phyloP scores from a whole-genome alignment of 176 grass and related monocot genomes.

The Tillandsia fasciculata region DNA sequence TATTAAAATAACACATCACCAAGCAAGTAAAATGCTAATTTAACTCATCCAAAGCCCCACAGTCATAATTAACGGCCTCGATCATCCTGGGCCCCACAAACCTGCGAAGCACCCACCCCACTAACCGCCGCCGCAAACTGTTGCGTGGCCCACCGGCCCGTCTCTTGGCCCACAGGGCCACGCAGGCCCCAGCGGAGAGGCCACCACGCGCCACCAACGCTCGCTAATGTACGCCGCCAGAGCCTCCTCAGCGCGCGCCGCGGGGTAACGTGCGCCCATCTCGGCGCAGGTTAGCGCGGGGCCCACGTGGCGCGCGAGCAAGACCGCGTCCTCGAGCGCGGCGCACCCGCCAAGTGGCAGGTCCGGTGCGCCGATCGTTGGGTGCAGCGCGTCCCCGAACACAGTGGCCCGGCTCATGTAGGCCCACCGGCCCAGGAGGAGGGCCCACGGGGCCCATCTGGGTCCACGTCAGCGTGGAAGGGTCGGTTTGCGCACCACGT shows the following conservation, averaged over 20 bases:
- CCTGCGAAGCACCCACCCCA: slow-evolving; percentile 18
- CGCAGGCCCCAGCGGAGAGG: slow-evolving; percentile 19
- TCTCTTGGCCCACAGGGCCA: slow-evolving; percentile 19
- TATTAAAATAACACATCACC: neutral
- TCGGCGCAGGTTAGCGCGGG: neutral
- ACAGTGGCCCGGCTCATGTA: slow-evolving; percentile 20
- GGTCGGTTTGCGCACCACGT: slow-evolving; percentile 1
- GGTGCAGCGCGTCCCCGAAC: slow-evolving; percentile 32
- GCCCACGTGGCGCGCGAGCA: slow-evolving; percentile 17
- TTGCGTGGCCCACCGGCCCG: slow-evolving; percentile 4
- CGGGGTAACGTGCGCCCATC: neutral
- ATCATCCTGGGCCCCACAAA: slow-evolving; percentile 18
- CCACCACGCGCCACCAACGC: slow-evolving; percentile 19
- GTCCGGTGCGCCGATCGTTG: slow-evolving; percentile 11
- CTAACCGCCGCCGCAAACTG: slow-evolving; percentile 4
- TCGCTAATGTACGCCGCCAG: slow-evolving; percentile 16
- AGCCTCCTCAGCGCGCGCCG: slow-evolving; percentile 1
- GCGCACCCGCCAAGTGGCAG: slow-evolving; percentile 22
- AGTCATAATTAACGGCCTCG: slow-evolving; percentile 22
- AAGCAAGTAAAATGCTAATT: neutral
- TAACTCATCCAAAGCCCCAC: slow-evolving; percentile 14
- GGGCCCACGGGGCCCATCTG: slow-evolving; percentile 23
- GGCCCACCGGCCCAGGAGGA: slow-evolving; percentile 3
- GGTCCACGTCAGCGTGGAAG: slow-evolving; percentile 12
- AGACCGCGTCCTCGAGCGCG: slow-evolving; percentile 35